Evolutionary conservation across 495 filamentous ascomycete species (phyloP), one percentile per base, ranked within the genome.

Genomic region (Penicillium parvum): DNA sequence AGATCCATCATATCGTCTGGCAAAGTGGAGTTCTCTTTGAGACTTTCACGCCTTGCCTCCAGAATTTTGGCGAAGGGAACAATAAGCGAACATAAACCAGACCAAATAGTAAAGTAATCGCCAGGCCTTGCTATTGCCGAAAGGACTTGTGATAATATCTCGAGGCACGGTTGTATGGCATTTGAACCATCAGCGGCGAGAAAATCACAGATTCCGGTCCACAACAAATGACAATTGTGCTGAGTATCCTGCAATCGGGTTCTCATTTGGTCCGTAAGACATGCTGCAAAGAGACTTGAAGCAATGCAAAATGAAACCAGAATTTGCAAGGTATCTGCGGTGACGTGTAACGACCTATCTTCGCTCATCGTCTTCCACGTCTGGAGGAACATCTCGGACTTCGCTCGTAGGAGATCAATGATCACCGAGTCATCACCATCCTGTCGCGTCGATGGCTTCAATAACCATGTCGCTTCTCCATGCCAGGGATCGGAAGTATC

Each of bases 1-100:
- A 95, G 56, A 43, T 95, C 89, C 86, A 95, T 89, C 10, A 66
- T 49, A 51, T 90, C 83, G 23, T 66, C 62, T 18, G 54, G 42
- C 7, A 35, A 2, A 7, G 32, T 30, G 4, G 39, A 18, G 29
- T 42, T 25, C 37, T 50, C n/a, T 33, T 61, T 60, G n/a, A n/a
- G n/a, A n/a, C n/a, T n/a, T n/a, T n/a, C n/a, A n/a, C n/a, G n/a
- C n/a, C n/a, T n/a, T n/a, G n/a, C n/a, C n/a, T n/a, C n/a, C n/a
- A n/a, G 62, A 57, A 7, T 20, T 37, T 25, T 60, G 50, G 23
- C 64, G 56, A 26, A 63, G 38, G 67, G 66, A 14, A 20, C n/a
- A 11, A 65, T 17, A 15, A 72, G 50, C 11, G 45, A 25, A 17
- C 17, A 43, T 4, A 73, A 41, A 20, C 50, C 49, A n/a, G 20